Evolutionary conservation across 352 stramenopile species (phyloP).

Genomic region (Phytophthora europaea): DNA sequence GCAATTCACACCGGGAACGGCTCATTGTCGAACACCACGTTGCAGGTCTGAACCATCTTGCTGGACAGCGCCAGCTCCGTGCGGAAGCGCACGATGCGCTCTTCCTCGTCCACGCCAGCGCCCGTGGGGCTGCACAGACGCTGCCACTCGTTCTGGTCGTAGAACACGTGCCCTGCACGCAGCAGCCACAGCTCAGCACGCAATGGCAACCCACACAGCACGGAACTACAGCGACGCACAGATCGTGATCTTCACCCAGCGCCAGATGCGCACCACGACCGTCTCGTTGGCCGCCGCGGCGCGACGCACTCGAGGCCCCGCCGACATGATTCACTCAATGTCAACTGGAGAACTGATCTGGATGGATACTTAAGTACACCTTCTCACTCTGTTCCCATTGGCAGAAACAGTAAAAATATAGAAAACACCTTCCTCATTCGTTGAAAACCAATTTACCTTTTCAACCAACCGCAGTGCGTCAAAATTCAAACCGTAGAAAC

Average conservation of each 20-base stretch:
- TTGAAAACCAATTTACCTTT: neutral
- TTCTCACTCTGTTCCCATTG: neutral
- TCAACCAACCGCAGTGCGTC: neutral
- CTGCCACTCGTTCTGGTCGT: slow-evolving; percentile 81
- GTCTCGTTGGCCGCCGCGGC: slow-evolving; percentile 66
- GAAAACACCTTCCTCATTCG: neutral
- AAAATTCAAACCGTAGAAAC: slow-evolving; percentile 35
- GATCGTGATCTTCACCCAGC: slow-evolving; percentile 74
- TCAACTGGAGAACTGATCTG: neutral
- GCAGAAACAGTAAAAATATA: neutral
- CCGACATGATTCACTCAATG: slow-evolving; percentile 45
- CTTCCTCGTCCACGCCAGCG: slow-evolving; percentile 59
- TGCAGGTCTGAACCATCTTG: slow-evolving; percentile 72
- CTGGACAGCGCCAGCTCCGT: slow-evolving; percentile 74
- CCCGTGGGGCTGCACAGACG: slow-evolving; percentile 60
- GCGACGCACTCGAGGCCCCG: slow-evolving; percentile 63
- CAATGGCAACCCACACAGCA: neutral
- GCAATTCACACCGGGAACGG: slow-evolving; percentile 57
- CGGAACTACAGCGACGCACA: slow-evolving; percentile 34
- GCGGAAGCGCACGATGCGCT: slow-evolving; percentile 77
- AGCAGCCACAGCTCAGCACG: slow-evolving; percentile 3
- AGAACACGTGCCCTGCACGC: slow-evolving; percentile 61
- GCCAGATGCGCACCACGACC: slow-evolving; percentile 68
- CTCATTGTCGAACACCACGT: slow-evolving; percentile 85
- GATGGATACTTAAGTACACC: no score